Evolutionary conservation across 257 asterid species (phyloP).

Genomic region (Cruciata laevipes): DNA sequence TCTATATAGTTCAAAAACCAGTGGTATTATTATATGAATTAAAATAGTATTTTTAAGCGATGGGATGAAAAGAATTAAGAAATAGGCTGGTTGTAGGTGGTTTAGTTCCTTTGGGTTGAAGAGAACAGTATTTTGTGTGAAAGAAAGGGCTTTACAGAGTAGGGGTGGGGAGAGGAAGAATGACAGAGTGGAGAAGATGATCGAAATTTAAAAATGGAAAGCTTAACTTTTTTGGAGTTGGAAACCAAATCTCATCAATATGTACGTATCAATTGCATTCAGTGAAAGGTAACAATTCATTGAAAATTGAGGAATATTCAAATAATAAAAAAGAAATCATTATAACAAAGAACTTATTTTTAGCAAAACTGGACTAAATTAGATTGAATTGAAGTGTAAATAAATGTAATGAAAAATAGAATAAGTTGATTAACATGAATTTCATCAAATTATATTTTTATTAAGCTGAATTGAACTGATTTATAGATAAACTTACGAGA

Average conservation of each 20-base stretch:
- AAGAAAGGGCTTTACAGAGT: conserved; percentile 47
- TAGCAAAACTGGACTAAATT: too few species aligned
- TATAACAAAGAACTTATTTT: too few species aligned
- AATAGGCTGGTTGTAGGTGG: conserved; percentile 9
- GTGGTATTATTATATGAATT: background rate
- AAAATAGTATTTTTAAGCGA: background rate
- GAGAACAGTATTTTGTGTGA: conserved; percentile 20
- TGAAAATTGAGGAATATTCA: background rate
- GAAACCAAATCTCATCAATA: conserved; percentile 6
- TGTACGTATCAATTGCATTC: background rate
- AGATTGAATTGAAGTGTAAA: too few species aligned
- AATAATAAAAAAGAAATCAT: too few species aligned
- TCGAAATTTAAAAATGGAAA: conserved; percentile 19
- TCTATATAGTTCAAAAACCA: background rate
- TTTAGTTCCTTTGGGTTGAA: conserved; percentile 24
- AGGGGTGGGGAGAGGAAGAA: conserved; percentile 11
- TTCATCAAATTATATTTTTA: too few species aligned
- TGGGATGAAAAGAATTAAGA: conserved; percentile 5
- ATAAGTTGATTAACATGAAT: too few species aligned
- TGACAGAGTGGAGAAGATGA: conserved; percentile 43
- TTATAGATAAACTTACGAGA: too few species aligned
- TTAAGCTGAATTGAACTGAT: too few species aligned
- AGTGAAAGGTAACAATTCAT: too few species aligned
- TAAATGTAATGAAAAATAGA: too few species aligned
- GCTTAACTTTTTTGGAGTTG: conserved; percentile 10